A percentile compares a stretch with the other conserved stretches of the same genome.
These are phyloP conservation scores for Staphylotrichum longicolle DNA, from an alignment of 495 filamentous ascomycete genomes.

Conservation along the genomic window DNA sequence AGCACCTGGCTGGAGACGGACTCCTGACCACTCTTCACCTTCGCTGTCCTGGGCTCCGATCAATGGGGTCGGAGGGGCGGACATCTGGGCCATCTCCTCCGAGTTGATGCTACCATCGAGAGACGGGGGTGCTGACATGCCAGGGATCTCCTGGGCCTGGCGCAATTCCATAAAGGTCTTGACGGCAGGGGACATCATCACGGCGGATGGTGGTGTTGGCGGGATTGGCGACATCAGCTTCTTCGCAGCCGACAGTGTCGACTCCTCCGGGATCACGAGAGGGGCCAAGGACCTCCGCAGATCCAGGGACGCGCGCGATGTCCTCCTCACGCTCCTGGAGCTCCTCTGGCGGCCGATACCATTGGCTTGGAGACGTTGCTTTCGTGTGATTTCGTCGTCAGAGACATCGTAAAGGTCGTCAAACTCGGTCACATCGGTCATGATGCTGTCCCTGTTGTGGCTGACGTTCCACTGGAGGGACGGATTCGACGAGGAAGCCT, in stretches of 20 bases:
- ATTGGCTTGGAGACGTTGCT: conserved; percentile 35
- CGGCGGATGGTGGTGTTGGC: conserved; percentile 71
- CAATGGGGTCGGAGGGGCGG: conserved; percentile 77
- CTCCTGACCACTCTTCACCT: conserved; percentile 55
- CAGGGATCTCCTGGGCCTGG: conserved; percentile 58
- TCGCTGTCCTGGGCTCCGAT: conserved; percentile 55
- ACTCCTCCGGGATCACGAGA: conserved; percentile 63
- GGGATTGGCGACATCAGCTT: conserved; percentile 63
- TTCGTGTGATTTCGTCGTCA: conserved; percentile 52
- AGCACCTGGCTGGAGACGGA: conserved; percentile 76
- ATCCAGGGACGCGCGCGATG: conserved; percentile 30
- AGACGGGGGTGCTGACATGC: conserved; percentile 76
- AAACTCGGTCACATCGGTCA: conserved; percentile 62
- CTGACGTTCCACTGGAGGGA: conserved; percentile 50
- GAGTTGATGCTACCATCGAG: conserved; percentile 84
- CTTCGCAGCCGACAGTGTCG: conserved; percentile 27
- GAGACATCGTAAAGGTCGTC: conserved; percentile 86
- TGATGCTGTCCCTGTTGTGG: conserved; percentile 45
- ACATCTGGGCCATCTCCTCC: conserved; percentile 75
- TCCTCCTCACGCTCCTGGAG: conserved; percentile 31
- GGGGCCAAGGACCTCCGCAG: conserved; percentile 56
- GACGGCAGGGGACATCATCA: conserved; percentile 72
- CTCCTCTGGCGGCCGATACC: conserved; percentile 38
- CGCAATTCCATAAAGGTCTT: conserved; percentile 61
- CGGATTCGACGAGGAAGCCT: conserved; percentile 48